Evolutionary conservation across 1,284 basidiomycete species (phyloP), one percentile per base, ranked within the genome.

Genomic region (Cystobasidiaceae sp.): DNA sequence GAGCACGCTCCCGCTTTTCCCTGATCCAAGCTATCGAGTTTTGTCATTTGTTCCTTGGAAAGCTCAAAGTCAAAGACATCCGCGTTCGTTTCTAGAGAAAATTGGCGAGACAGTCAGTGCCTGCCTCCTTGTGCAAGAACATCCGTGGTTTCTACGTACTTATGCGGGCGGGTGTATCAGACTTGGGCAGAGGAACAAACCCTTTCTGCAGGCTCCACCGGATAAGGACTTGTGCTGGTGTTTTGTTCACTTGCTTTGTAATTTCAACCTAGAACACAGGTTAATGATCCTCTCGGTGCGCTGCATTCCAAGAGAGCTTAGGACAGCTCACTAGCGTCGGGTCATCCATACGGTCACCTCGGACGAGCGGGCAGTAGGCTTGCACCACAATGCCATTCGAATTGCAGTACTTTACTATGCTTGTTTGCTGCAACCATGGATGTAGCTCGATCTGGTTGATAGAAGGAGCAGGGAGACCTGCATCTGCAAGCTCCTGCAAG

Each of bases 21-120:
- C 43, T 78, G 75, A 73, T 90, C 87, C 4, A 90, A 78, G 0
- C 72, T 77, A 73, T 89, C 83, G 9, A 91, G 75, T 39, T 74
- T 75, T 1, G 69, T 68, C 81, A 91, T 84, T 67, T 90, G 88
- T 41, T 83, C 82, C 5, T 77, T 72, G 56, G 76, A 76, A 13
- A 93, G 79, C 59, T 82, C 81, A 71, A 91, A 92, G 72, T 86
- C 84, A 67, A 83, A 89, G 0, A 90, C 75, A 25, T 85, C 75
- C 0, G 83, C 77, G 69, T 93, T 92, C n/a, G 83, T 84, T 45
- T 78, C 49, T 55, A 44, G 55, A 11, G 23, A 51, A 8, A 25
- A 5, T 13, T 5, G 45, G 3, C 21, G 45, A 46, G 2, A 25
- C 7, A 15, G 32, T 41, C 6, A 56, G 27, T n/a, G 3, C 3